phyloP scores from a whole-genome alignment of 2,329 filamentous ascomycete genomes.

The Pyricularia sp. region DNA sequence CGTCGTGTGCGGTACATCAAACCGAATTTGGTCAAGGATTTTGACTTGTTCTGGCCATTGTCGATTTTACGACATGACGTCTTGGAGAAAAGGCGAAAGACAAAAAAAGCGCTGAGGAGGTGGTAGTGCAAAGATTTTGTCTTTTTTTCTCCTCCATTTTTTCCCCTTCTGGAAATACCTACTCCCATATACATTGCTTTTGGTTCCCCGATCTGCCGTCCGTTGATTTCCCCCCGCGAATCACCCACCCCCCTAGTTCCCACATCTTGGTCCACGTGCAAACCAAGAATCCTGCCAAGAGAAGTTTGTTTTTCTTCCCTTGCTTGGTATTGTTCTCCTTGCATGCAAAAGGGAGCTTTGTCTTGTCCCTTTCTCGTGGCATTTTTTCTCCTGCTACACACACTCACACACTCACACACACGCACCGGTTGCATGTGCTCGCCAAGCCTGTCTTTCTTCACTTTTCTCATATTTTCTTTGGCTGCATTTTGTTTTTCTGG shows the following conservation, averaged over 20 bases:
- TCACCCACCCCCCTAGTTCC: not conserved
- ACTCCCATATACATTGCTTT: not conserved
- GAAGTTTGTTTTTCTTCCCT: not conserved
- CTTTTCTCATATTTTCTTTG: not conserved
- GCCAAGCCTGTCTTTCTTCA: not conserved
- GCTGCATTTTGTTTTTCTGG: not conserved
- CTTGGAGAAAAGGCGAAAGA: too few species aligned
- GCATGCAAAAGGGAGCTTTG: not conserved
- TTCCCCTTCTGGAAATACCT: too few species aligned
- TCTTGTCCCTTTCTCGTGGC: not conserved
- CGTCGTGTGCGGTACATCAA: too few species aligned
- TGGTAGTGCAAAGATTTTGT: too few species aligned
- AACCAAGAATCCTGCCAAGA: not conserved
- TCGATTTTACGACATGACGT: too few species aligned
- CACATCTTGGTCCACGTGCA: not conserved
- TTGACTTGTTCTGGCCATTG: too few species aligned
- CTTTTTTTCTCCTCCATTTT: too few species aligned
- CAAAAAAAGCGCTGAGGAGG: too few species aligned
- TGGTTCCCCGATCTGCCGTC: not conserved
- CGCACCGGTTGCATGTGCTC: not conserved
- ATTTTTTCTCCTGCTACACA: not conserved
- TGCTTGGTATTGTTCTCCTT: not conserved
- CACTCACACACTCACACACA: too few species aligned
- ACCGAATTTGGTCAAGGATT: too few species aligned
- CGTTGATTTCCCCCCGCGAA: not conserved